Base-by-base conservation (phyloP, 352 stramenopile genomes). In the Pythium chondricola region DNA sequence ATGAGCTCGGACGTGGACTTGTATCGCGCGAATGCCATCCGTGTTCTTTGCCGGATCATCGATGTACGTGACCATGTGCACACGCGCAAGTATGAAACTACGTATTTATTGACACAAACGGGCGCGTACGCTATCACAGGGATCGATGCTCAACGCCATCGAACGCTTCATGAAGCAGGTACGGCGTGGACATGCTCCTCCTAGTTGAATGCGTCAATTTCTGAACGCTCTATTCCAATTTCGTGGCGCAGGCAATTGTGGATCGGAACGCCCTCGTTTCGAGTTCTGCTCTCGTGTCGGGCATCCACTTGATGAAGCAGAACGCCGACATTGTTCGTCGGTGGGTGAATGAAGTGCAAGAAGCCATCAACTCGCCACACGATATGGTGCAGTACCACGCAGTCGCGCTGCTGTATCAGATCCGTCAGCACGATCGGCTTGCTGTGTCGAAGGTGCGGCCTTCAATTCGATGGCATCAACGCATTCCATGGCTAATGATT, bases 311-410 rank as follows among this genome's bases (percentile, higher is more conserved):
- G 41, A 98, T 98, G 66, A 85, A 95, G 45, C 88, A 73, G 51
- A 96, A 88, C 64, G 81, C 93, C 1, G 83, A 95, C n/a, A 82
- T 98, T 25, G 77, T 98, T 17, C 80, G 88, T 36, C 83, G 90
- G 30, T 98, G 97, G 97, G 95, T 99, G 38, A 98, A 96, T 56
- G 97, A 99, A 74, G 94, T 98, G 18, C 91, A 98, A 61, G 96
- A 99, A 59, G 95, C 94, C 4, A 85, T 98, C 7, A 95, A 88
- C 58, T 98, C 88, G 32, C 83, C 83, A 16, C 85, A 97, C 66
- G 94, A 99, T 48, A 99, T 99, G 96, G 97, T 99, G 11, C 94
- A 99, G 75, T 99, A 98, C 75, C 97, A 99, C 56, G 97, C 94
- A 8, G 89, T 99, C 44, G 92, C 94, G 24, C 77, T 99, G 8